phyloP scores from a whole-genome alignment of 495 filamentous ascomycete genomes.

The Viridothelium virens region DNA sequence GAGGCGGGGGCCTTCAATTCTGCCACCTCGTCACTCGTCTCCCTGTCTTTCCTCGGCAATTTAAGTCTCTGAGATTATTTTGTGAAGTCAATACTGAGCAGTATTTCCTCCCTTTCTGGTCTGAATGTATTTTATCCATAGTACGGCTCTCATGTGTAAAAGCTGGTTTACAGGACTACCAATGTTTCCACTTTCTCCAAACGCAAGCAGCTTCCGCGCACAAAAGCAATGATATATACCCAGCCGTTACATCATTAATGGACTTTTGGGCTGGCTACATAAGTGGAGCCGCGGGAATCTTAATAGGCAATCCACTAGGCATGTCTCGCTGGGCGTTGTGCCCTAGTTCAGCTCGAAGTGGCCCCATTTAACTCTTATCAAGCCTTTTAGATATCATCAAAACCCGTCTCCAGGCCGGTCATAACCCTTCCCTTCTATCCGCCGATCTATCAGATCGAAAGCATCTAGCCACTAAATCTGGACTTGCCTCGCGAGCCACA shows the following conservation, averaged over 20 bases:
- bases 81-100: too few relatives aligned
- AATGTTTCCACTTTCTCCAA: too few relatives aligned
- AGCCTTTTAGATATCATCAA: slow-evolving; percentile 38
- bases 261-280: slow-evolving; percentile 87
- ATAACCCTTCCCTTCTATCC: neutral
- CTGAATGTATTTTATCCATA: neutral
- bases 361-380: too few relatives aligned
- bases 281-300: slow-evolving; percentile 70
- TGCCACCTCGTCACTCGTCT: too few relatives aligned
- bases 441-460: neutral
- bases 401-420: slow-evolving; percentile 65
- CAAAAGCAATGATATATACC: neutral
- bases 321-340: slow-evolving; percentile 32
- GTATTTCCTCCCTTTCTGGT: neutral
- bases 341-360: neutral
- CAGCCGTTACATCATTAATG: neutral
- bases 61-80: too few relatives aligned
- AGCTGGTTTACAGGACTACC: too few relatives aligned
- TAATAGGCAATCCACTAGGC: slow-evolving; percentile 83
- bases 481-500: neutral
- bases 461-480: neutral
- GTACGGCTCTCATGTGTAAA: too few relatives aligned
- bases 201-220: neutral
- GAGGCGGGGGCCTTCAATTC: too few relatives aligned
- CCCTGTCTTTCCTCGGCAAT: too few relatives aligned